These are phyloP conservation scores for Trichophyton benhamiae DNA, from an alignment of 2,329 filamentous ascomycete species.

Conservation along the genomic window DNA sequence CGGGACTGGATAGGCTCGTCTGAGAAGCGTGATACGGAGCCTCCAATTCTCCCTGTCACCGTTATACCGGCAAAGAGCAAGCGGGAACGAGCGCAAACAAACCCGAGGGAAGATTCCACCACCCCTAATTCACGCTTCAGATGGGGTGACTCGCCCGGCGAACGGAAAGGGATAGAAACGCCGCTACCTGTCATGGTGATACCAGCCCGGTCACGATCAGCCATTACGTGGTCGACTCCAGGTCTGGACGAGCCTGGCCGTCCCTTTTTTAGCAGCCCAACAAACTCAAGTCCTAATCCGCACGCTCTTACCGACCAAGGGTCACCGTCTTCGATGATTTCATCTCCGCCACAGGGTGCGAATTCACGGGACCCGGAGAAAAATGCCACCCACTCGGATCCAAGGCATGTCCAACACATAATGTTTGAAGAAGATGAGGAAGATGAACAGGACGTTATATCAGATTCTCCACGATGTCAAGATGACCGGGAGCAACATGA, in stretches of 20 bases:
- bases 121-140: conserved; percentile 1
- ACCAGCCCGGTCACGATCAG: conserved; percentile 42
- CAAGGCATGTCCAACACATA: neutral
- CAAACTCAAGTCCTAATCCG: neutral
- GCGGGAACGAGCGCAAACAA: conserved; percentile 16
- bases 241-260: conserved; percentile 2
- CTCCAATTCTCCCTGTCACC: conserved; percentile 41
- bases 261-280: neutral
- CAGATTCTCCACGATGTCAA: neutral
- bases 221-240: conserved; percentile 43
- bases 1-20: conserved; percentile 31
- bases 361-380: neutral
- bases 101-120: neutral
- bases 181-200: conserved; percentile 46
- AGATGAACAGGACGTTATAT: neutral
- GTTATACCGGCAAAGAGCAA: conserved; percentile 42
- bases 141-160: conserved; percentile 16
- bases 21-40: conserved; percentile 26
- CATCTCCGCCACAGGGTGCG: neutral
- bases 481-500: neutral
- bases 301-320: neutral
- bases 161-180: neutral
- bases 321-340: neutral
- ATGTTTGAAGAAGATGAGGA: neutral
- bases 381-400: neutral